Evolutionary conservation across 2,329 filamentous ascomycete genomes (phyloP).

Genomic region (Onygena corvina): DNA sequence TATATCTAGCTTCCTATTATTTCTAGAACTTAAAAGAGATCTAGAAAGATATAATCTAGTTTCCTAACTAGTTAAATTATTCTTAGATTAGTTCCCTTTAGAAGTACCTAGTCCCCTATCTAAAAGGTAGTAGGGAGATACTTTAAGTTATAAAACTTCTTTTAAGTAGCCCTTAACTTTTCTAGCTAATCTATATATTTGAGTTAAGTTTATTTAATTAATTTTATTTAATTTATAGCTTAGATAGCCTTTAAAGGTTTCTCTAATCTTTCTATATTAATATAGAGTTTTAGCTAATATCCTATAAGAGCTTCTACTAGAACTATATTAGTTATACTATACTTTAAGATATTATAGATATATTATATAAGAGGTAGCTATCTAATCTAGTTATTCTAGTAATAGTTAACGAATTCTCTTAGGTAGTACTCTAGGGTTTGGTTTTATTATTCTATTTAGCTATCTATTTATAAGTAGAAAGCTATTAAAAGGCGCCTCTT

Average conservation of each 20-base stretch:
- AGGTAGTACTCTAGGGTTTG: not conserved
- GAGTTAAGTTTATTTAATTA: not conserved
- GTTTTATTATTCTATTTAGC: too few species aligned
- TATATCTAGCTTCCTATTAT: not conserved
- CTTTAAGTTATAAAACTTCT: not conserved
- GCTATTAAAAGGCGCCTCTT: not conserved
- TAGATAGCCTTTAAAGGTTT: not conserved
- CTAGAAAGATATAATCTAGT: not conserved
- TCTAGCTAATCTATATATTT: not conserved
- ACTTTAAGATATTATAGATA: not conserved
- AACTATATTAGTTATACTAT: not conserved
- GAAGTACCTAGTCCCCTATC: not conserved
- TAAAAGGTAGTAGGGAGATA: not conserved
- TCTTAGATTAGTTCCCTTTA: not conserved
- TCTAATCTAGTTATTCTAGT: not conserved
- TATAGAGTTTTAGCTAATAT: too few species aligned
- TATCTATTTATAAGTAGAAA: not conserved
- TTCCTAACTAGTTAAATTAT: not conserved
- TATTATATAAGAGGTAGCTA: not conserved
- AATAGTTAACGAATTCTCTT: not conserved
- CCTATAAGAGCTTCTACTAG: too few species aligned
- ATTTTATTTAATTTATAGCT: not conserved
- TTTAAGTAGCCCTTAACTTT: not conserved
- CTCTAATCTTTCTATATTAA: too few species aligned
- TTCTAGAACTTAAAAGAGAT: not conserved